Percentiles rank a stretch among this genome's conserved stretches.
These are phyloP conservation scores for Fusarium sp. DNA, from an alignment of 2,329 filamentous ascomycete species.

Conservation along the genomic window DNA sequence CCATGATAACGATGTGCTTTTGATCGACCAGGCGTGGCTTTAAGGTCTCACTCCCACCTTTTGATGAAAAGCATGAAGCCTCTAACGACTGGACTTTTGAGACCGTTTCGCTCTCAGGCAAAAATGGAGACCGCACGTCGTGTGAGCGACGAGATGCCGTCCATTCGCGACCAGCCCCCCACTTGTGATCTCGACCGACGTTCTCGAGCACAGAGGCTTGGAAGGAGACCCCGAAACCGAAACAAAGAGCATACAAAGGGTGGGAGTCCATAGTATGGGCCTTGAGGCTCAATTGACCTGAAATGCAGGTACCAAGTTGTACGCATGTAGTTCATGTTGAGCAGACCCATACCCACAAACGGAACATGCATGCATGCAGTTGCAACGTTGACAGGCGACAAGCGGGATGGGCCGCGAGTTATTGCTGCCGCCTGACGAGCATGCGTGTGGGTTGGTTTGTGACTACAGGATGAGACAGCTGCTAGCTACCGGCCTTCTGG, in stretches of 20 bases:
- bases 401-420: conserved; percentile 26
- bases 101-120: conserved; percentile 21
- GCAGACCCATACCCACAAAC: conserved; percentile 20
- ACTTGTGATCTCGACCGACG: conserved; percentile 17
- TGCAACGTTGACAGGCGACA: conserved; percentile 15
- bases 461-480: neutral
- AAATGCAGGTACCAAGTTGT: conserved; percentile 29
- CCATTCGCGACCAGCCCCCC: conserved; percentile 16
- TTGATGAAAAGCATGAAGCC: conserved; percentile 32
- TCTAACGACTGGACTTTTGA: conserved; percentile 23
- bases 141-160: conserved; percentile 4
- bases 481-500: conserved; percentile 28
- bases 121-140: conserved; percentile 10
- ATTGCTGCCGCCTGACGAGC: conserved; percentile 11
- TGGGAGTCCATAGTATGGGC: conserved; percentile 9
- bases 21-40: conserved; percentile 25
- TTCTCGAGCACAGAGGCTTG: conserved; percentile 38
- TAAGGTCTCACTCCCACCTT: conserved; percentile 10
- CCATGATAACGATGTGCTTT: conserved; percentile 10
- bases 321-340: conserved; percentile 16
- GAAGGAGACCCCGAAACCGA: conserved; percentile 24
- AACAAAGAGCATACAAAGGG: conserved; percentile 16
- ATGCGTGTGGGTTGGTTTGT: conserved; percentile 14
- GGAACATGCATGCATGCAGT: conserved; percentile 21
- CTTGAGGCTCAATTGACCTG: conserved; percentile 19